Conservation (phyloP, 2,329 filamentous ascomycete species). For the Epichloe bromicola region DNA sequence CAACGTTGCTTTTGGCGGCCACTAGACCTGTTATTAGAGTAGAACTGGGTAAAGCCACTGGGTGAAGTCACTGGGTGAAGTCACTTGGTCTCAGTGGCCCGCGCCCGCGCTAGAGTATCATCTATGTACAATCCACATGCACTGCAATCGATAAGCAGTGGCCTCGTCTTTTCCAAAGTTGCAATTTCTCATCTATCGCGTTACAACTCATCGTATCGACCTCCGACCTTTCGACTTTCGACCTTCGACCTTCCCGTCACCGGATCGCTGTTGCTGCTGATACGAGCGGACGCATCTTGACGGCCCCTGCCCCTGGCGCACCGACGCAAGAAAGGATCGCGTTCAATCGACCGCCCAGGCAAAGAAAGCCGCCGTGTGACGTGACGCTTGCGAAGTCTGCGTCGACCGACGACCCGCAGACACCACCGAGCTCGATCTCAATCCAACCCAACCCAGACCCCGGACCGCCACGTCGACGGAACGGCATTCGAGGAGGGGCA, state of each 20-base stretch:
- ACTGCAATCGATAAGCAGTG: conserved; percentile 3
- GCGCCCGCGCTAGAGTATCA: neutral
- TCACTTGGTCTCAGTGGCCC: too few relatives aligned
- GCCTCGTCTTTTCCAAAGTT: neutral
- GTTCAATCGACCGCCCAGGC: neutral
- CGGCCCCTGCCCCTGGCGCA: neutral
- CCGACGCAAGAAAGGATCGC: neutral
- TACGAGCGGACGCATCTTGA: neutral
- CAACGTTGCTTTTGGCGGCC: too few relatives aligned
- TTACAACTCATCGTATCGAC: too few relatives aligned
- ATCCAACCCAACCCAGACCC: neutral
- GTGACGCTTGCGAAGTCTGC: neutral
- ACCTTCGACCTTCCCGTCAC: too few relatives aligned
- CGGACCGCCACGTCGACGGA: conserved; percentile 4
- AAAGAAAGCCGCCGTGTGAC: neutral
- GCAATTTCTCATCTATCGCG: neutral
- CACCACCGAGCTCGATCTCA: neutral
- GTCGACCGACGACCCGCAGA: neutral
- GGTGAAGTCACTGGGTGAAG: too few relatives aligned
- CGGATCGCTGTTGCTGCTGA: too few relatives aligned
- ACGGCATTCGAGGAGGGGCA: conserved; percentile 2
- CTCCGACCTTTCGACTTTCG: too few relatives aligned
- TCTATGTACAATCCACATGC: neutral
- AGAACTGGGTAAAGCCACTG: too few relatives aligned
- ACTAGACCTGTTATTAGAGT: too few relatives aligned